These are phyloP conservation scores for Phytophthora hybrid DNA, from an alignment of 352 stramenopile genomes.

Conservation along the genomic window DNA sequence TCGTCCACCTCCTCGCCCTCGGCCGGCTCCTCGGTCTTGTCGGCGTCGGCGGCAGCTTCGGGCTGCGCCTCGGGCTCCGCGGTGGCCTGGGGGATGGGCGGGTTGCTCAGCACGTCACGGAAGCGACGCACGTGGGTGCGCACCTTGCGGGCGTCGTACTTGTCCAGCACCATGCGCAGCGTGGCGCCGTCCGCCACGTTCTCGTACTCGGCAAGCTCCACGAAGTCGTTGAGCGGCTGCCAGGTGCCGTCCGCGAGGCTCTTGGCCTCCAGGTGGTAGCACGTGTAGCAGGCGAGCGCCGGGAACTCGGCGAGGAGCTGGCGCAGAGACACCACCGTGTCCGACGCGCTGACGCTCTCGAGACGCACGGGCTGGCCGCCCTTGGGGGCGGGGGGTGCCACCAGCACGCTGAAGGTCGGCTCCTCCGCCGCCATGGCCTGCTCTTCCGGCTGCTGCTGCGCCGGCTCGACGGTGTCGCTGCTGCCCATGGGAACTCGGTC, in stretches of 20 bases:
- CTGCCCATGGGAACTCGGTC: conserved; percentile 40
- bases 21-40: conserved; percentile 26
- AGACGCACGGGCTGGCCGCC: conserved; percentile 55
- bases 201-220: conserved; percentile 88
- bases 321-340: conserved; percentile 85
- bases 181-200: conserved; percentile 65
- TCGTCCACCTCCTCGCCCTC: conserved; percentile 43
- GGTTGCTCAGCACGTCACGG: conserved; percentile 84
- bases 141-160: conserved; percentile 89
- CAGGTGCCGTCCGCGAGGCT: conserved; percentile 37
- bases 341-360: conserved; percentile 72
- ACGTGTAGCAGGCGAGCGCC: conserved; percentile 84
- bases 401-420: conserved; percentile 57
- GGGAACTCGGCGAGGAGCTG: conserved; percentile 89
- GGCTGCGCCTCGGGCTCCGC: conserved; percentile 35
- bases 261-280: conserved; percentile 82
- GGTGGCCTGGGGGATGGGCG: conserved; percentile 73
- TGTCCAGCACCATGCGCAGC: conserved; percentile 87
- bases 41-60: conserved; percentile 18
- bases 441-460: conserved; percentile 29
- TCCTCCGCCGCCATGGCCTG: conserved; percentile 44
- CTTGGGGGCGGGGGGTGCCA: conserved; percentile 52
- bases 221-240: conserved; percentile 83
- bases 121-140: conserved; percentile 85
- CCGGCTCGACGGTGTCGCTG: conserved; percentile 38